phyloP scores from a whole-genome alignment of 2,329 filamentous ascomycete genomes.

The Verticillium dahliae region DNA sequence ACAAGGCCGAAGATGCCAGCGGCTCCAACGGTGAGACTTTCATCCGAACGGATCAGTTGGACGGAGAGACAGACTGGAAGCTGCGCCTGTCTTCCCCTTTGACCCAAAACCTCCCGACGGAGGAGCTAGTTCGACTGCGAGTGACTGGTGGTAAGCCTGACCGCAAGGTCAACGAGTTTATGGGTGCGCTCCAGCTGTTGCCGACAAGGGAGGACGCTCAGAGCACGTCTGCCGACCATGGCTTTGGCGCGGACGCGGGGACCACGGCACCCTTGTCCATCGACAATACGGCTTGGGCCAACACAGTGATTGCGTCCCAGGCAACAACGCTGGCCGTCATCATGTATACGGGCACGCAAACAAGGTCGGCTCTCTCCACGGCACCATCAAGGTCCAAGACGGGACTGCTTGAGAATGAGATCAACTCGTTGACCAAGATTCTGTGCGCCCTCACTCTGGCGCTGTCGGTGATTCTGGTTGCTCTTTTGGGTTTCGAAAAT shows the following conservation, averaged over 20 bases:
- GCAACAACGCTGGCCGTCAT: conserved; percentile 84
- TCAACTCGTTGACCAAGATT: conserved; percentile 95
- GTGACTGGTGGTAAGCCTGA: conserved; percentile 87
- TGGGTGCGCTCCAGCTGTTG: conserved; percentile 76
- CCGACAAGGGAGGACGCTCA: conserved; percentile 45
- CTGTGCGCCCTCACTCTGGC: conserved; percentile 82
- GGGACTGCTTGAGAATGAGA: conserved; percentile 88
- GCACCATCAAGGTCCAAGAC: conserved; percentile 89
- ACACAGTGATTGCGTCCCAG: conserved; percentile 92
- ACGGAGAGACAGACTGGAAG: conserved; percentile 99
- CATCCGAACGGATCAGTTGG: conserved; percentile 92
- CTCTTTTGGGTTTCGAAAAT: conserved; percentile 71
- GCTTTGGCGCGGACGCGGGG: conserved; percentile 21
- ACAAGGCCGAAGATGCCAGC: conserved; percentile 27
- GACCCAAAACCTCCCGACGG: conserved; percentile 68
- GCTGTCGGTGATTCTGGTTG: conserved; percentile 82
- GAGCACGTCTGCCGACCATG: conserved; percentile 25
- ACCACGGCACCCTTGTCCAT: conserved; percentile 74
- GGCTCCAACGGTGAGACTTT: conserved; percentile 78
- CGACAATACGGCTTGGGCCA: conserved; percentile 98
- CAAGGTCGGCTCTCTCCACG: conserved; percentile 87
- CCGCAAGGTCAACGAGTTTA: conserved; percentile 89
- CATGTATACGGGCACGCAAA: conserved; percentile 91
- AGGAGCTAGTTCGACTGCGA: conserved; percentile 62
- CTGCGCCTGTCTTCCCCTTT: conserved; percentile 79